Conservation (phyloP, 176 grass and related monocot species). For the Oryza glumipatula region DNA sequence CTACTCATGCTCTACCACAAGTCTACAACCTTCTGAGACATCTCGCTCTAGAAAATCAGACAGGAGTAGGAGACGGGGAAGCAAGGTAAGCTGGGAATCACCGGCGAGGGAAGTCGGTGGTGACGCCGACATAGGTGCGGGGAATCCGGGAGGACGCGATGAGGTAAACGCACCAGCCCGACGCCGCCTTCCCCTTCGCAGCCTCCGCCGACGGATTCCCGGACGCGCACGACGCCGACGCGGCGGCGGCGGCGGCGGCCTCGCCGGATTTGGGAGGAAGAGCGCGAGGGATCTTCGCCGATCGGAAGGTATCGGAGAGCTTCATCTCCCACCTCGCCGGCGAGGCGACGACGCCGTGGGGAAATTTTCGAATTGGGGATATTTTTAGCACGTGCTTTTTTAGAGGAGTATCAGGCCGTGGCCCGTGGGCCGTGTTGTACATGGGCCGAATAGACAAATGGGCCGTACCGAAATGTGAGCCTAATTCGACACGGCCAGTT, state of each 20-base stretch:
- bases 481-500: not conserved
- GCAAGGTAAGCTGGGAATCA: slow-evolving; percentile 9
- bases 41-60: not conserved
- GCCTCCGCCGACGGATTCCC: not conserved
- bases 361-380: not conserved
- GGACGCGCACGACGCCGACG: not conserved
- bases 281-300: slow-evolving; percentile 34
- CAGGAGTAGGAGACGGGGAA: not conserved
- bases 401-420: not conserved
- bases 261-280: slow-evolving; percentile 29
- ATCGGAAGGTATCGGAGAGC: slow-evolving; percentile 56
- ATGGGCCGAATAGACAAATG: not conserved
- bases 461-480: not conserved
- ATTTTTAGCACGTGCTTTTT: not conserved
- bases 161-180: slow-evolving; percentile 65
- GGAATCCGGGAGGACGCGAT: slow-evolving; percentile 58
- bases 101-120: slow-evolving; percentile 84
- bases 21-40: not conserved
- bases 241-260: not conserved
- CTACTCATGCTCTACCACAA: not conserved
- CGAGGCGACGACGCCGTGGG: not conserved
- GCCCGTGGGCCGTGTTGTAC: not conserved
- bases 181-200: slow-evolving; percentile 24
- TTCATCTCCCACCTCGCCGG: slow-evolving; percentile 43
- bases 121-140: slow-evolving; percentile 85